Conservation (phyloP, 148 eudicot genomes). For the Fallopia convolvulus region DNA sequence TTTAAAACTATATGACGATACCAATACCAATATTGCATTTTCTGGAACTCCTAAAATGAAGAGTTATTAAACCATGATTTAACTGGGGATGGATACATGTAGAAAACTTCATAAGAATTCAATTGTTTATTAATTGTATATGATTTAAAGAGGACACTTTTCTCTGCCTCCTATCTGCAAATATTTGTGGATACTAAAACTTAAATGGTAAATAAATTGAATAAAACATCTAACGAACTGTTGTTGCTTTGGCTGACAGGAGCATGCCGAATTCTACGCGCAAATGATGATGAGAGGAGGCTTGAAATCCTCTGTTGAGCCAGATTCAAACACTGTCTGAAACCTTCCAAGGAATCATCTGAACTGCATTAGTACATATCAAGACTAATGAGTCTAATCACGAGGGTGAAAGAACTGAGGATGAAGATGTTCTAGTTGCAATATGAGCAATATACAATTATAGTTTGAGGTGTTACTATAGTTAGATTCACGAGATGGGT, state of each 20-base stretch:
- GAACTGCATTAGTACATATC: not conserved
- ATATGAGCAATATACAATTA: not conserved
- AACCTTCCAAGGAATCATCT: not conserved
- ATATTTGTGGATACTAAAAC: not conserved
- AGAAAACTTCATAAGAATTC: not conserved
- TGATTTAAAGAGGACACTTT: not conserved
- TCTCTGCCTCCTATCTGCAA: not conserved
- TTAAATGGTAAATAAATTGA: not conserved
- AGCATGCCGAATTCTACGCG: constrained; percentile 39
- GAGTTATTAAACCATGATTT: not conserved
- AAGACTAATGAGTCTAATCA: not conserved
- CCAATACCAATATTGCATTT: not conserved
- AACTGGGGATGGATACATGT: not conserved
- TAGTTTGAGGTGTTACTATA: not conserved
- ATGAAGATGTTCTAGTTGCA: not conserved
- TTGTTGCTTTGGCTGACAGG: constrained; percentile 19
- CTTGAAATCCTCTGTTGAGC: constrained; percentile 31
- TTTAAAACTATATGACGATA: not conserved
- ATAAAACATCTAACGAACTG: not conserved
- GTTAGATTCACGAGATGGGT: not conserved
- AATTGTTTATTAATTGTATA: not conserved
- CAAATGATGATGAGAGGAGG: constrained; percentile 37
- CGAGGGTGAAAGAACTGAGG: not conserved
- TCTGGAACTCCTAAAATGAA: not conserved
- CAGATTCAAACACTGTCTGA: constrained; percentile 30